Evolutionary conservation across 1,284 basidiomycete species (phyloP), one percentile per base, ranked within the genome.

Genomic region (Microbotryum lychnidis-dioicae): DNA sequence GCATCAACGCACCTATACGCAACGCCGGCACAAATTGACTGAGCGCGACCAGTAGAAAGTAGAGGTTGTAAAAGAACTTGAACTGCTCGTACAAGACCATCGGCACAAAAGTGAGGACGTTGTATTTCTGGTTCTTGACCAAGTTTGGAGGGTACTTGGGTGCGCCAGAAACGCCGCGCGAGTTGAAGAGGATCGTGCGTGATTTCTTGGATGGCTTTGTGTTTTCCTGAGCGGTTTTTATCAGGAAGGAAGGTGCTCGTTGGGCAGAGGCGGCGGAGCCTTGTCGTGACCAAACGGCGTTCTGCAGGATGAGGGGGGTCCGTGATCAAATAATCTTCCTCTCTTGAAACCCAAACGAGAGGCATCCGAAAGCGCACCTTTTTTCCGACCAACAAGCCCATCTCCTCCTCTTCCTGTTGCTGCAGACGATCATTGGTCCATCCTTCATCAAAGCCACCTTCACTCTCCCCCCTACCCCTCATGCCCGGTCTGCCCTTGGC

Each of bases 11-110:
- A 88, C 89, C 92, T 63, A 97, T 99, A 79, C 92, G 94, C 67
- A 99, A 82, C 0, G 93, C 89, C 5, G 94, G 96, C 10, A 99
- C 80, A 72, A 98, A 97, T 75, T 98, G 94, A 33, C 89, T 92
- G 5, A 98, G 79, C 0, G 96, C 94, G 18, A 99, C 96, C 16
- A 97, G 84, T 5, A 98, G 83, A 74, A 99, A 99, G 77, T 98
- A 99, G 16, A 98, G 82, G 75, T 99, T 99, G 85, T 97, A 98
- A 80, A 99, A 99, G 81, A 96, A 97, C 77, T 97, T 98, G 87
- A 98, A 99, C 76, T 98, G 96, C 76, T 97, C 93, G 76, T 97
- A 98, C 74, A 98, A 85, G 50, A 98, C 93, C 65, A 97, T 82
- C 0, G 94, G 94, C 5, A 99, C 81, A 79, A 98, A 98, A 10